These are phyloP conservation scores for Xylaria castorea DNA, from an alignment of 495 filamentous ascomycete genomes.

Conservation along the genomic window DNA sequence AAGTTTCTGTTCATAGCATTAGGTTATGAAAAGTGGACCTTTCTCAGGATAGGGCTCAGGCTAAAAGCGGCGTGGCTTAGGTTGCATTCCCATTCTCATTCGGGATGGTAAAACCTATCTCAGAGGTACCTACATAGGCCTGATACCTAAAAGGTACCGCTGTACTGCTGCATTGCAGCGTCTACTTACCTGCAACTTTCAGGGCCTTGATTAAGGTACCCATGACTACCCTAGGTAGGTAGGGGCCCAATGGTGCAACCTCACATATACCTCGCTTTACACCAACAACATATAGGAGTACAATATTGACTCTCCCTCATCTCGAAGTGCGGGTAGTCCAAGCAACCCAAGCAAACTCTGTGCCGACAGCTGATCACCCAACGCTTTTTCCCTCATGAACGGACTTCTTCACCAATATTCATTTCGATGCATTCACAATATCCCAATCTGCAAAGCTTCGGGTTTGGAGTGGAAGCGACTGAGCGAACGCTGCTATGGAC, in stretches of 20 bases:
- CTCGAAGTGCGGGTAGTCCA: not conserved
- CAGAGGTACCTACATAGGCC: too few relatives aligned
- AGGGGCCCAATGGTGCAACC: not conserved
- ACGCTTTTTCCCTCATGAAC: not conserved
- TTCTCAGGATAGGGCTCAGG: too few relatives aligned
- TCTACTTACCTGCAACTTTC: too few relatives aligned
- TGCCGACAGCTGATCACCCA: not conserved
- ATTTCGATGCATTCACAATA: constrained; percentile 31
- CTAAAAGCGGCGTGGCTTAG: too few relatives aligned
- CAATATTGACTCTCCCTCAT: not conserved
- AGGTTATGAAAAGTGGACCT: too few relatives aligned
- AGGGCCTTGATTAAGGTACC: too few relatives aligned
- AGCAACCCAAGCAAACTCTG: not conserved
- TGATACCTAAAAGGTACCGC: too few relatives aligned
- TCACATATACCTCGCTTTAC: not conserved
- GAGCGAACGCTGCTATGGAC: constrained; percentile 67
- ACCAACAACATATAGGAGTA: not conserved
- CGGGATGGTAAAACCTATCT: too few relatives aligned
- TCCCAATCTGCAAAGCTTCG: constrained; percentile 20
- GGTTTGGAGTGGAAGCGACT: constrained; percentile 26
- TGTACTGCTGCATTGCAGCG: too few relatives aligned
- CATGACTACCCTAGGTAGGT: too few relatives aligned
- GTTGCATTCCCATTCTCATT: too few relatives aligned
- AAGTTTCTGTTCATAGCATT: too few relatives aligned
- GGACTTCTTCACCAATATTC: not conserved